phyloP scores from a whole-genome alignment of 345 rosid species.

The Eucalyptus urophylla region DNA sequence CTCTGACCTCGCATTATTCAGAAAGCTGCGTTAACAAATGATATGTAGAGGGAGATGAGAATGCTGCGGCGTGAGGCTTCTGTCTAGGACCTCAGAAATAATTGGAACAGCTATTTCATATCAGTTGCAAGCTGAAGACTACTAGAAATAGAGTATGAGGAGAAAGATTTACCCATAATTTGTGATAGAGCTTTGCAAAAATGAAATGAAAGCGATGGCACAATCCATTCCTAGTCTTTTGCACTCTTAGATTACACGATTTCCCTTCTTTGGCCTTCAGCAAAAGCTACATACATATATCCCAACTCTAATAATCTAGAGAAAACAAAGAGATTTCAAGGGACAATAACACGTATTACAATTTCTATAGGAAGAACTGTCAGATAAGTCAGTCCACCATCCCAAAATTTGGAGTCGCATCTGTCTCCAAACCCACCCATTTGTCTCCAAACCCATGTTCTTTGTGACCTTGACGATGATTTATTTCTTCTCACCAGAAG shows the following conservation, averaged over 20 bases:
- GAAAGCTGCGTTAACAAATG: background rate
- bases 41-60: background rate
- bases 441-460: background rate
- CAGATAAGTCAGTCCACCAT: background rate
- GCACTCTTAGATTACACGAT: background rate
- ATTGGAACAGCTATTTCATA: background rate
- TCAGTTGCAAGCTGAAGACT: background rate
- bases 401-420: background rate
- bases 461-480: background rate
- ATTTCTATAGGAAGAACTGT: background rate
- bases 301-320: background rate
- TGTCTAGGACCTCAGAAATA: background rate
- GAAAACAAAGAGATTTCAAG: background rate
- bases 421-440: background rate
- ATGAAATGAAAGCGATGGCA: background rate
- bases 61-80: background rate
- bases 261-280: background rate
- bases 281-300: background rate
- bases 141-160: background rate
- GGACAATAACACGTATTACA: background rate
- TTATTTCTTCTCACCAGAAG: constrained; percentile 29
- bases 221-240: background rate
- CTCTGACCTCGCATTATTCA: background rate
- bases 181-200: background rate
- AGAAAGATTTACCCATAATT: background rate